Conservation (phyloP, 2,329 filamentous ascomycete genomes). For the Aspergillus novoparasiticus region DNA sequence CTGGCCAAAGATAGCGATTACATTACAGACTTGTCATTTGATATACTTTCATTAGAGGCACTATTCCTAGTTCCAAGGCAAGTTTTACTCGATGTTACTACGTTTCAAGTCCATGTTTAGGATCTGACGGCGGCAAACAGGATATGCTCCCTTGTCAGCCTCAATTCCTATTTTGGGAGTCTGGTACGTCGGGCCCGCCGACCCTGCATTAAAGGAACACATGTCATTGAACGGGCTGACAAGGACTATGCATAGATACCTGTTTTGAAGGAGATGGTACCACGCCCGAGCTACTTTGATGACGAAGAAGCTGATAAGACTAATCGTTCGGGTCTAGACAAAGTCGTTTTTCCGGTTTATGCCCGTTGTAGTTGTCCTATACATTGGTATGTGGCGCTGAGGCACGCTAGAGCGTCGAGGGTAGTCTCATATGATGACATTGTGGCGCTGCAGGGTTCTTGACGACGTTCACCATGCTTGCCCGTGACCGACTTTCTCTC, state of each 20-base stretch:
- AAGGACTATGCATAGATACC: slow-evolving; percentile 61
- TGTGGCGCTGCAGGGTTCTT: slow-evolving; percentile 64
- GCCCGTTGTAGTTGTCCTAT: slow-evolving; percentile 77
- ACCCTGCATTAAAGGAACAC: slow-evolving; percentile 13
- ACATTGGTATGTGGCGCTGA: slow-evolving; percentile 59
- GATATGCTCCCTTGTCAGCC: slow-evolving; percentile 81
- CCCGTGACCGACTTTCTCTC: slow-evolving; percentile 58
- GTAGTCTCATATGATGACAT: slow-evolving; percentile 11
- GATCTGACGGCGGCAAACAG: slow-evolving; percentile 45
- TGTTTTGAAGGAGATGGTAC: slow-evolving; percentile 86
- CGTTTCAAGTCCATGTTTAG: slow-evolving; percentile 8
- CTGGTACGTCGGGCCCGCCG: slow-evolving; percentile 34
- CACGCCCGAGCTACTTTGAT: slow-evolving; percentile 5
- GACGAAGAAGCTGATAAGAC: slow-evolving; percentile 21
- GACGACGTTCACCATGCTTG: slow-evolving; percentile 70
- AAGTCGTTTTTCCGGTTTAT: slow-evolving; percentile 87
- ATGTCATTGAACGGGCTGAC: slow-evolving; percentile 20
- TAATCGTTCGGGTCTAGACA: slow-evolving; percentile 50
- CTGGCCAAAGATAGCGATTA: slow-evolving; percentile 60
- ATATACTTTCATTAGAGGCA: slow-evolving; percentile 85
- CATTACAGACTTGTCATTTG: slow-evolving; percentile 79
- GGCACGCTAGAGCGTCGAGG: neutral
- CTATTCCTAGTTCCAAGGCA: slow-evolving; percentile 81
- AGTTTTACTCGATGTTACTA: slow-evolving; percentile 16
- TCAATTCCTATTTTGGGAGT: slow-evolving; percentile 81